Evolutionary conservation across 345 rosid species (phyloP).

Genomic region (Theobroma cacao): DNA sequence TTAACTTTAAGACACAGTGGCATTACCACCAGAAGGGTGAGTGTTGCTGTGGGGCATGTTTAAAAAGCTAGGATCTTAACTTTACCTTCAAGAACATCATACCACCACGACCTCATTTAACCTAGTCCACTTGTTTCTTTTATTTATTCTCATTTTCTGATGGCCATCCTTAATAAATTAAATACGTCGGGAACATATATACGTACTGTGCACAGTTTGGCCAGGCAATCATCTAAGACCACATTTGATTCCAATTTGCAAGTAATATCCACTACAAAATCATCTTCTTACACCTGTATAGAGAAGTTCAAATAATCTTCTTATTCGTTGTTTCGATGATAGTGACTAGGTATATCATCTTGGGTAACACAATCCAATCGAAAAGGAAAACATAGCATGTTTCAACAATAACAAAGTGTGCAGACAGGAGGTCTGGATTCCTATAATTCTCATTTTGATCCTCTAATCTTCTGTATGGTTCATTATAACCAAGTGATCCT

Average conservation of each 20-base stretch:
- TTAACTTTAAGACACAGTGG: slow-evolving; percentile 25
- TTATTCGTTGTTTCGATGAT: background rate
- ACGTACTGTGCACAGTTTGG: background rate
- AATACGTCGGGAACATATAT: background rate
- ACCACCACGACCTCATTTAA: slow-evolving; percentile 6
- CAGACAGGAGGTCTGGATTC: background rate
- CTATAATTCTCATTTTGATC: background rate
- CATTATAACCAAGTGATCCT: slow-evolving; percentile 5
- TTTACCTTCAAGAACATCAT: slow-evolving; percentile 2
- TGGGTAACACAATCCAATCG: background rate
- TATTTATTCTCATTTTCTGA: background rate
- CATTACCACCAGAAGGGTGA: slow-evolving; percentile 20
- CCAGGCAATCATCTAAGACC: slow-evolving; percentile 13
- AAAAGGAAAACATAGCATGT: background rate
- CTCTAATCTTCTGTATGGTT: background rate
- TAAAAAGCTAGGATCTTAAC: slow-evolving; percentile 10
- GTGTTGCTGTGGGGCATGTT: slow-evolving; percentile 25
- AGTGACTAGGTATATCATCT: background rate
- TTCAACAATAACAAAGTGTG: background rate
- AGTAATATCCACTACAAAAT: background rate
- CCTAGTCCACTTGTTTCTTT: slow-evolving; percentile 19
- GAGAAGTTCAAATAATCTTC: background rate
- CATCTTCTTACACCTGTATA: background rate
- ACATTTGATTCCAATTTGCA: slow-evolving; percentile 1
- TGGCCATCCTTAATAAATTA: background rate